Conservation (phyloP, 108 stramenopile species). For the Fragilaria crotonensis region DNA sequence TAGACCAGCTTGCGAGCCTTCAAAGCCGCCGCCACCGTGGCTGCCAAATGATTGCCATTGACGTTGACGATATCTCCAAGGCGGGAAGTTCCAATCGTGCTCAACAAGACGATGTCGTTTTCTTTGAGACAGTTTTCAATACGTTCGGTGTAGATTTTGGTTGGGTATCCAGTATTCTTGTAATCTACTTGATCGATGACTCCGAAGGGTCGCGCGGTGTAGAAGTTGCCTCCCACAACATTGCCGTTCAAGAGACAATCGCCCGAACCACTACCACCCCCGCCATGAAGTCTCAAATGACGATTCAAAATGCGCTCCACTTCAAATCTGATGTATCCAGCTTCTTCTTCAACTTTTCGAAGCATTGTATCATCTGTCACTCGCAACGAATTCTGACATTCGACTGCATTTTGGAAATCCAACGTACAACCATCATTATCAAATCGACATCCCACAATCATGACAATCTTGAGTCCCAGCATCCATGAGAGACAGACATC, state of each 20-base stretch:
- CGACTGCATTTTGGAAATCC: conserved; percentile 21
- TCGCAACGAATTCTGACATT: conserved; percentile 22
- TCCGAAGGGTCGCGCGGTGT: conserved; percentile 42
- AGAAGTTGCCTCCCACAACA: conserved; percentile 54
- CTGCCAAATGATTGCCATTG: conserved; percentile 44
- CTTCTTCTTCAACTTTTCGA: conserved; percentile 49
- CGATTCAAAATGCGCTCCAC: conserved; percentile 46
- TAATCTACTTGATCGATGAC: conserved; percentile 33
- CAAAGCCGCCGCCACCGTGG: conserved; percentile 39
- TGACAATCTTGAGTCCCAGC: conserved; percentile 47
- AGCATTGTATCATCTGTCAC: conserved; percentile 32
- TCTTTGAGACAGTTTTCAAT: conserved; percentile 25
- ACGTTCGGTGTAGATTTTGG: conserved; percentile 26
- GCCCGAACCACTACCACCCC: background rate
- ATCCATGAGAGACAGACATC: conserved; percentile 43
- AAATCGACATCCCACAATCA: conserved; percentile 61
- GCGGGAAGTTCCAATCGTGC: conserved; percentile 37
- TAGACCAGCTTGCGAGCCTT: conserved; percentile 51
- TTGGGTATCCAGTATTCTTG: conserved; percentile 40
- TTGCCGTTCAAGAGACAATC: conserved; percentile 25
- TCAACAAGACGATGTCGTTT: conserved; percentile 52
- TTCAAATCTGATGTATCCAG: conserved; percentile 56
- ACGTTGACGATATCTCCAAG: conserved; percentile 45
- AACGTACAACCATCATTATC: conserved; percentile 11
- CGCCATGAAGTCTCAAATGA: conserved; percentile 33